Percentiles rank a stretch among this genome's conserved stretches.
These are phyloP conservation scores for Quercus robur DNA, from an alignment of 306 rosid species.

Conservation along the genomic window DNA sequence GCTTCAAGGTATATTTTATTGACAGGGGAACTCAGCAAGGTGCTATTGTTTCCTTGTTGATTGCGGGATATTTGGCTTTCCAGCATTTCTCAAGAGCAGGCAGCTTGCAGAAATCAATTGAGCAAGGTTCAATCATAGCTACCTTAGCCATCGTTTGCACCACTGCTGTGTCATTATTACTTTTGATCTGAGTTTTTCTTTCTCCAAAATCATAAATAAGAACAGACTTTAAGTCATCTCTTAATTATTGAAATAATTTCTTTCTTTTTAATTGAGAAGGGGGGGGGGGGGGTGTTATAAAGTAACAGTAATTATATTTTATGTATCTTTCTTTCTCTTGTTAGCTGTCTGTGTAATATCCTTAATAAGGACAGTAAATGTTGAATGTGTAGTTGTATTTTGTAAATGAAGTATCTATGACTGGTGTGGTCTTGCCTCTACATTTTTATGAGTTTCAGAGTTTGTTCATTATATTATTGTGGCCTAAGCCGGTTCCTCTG, in stretches of 20 bases:
- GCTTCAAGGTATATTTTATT: conserved; percentile 20
- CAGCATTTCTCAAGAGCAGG: conserved; percentile 86
- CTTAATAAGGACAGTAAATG: not conserved
- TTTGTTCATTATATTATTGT: conserved; percentile 11
- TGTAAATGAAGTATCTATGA: not conserved
- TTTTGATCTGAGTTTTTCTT: conserved; percentile 47
- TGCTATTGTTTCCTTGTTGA: conserved; percentile 54
- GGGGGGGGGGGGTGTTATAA: not conserved
- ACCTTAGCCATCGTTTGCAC: conserved; percentile 57
- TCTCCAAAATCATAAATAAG: conserved; percentile 18
- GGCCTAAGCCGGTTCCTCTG: not conserved
- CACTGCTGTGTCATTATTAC: conserved; percentile 47
- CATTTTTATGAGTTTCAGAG: no score
- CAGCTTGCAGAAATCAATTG: conserved; percentile 66
- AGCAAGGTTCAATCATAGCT: conserved; percentile 83
- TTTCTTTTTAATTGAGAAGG: not conserved
- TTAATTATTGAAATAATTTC: conserved; percentile 2
- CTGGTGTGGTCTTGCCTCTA: not conserved
- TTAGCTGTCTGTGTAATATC: not conserved
- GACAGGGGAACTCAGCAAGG: conserved; percentile 83
- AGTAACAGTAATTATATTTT: not conserved
- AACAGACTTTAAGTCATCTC: not conserved
- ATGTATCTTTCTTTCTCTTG: not conserved
- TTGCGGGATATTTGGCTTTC: conserved; percentile 81
- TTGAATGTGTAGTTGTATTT: not conserved